Percentiles rank a stretch among this genome's conserved stretches.
These are phyloP conservation scores for Claviceps pazoutovae DNA, from an alignment of 2,329 filamentous ascomycete species.

Conservation along the genomic window DNA sequence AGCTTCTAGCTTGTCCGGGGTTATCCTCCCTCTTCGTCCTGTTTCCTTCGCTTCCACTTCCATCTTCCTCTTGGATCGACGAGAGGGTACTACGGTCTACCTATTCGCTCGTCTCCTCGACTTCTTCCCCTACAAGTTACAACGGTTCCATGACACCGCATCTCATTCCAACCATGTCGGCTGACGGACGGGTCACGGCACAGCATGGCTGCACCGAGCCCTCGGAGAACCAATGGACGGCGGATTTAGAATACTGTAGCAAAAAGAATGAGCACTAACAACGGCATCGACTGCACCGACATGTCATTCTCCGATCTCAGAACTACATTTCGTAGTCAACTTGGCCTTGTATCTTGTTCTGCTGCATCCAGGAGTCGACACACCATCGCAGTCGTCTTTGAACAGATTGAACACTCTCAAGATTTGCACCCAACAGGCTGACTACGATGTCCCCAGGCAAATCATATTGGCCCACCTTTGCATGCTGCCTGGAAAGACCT, in stretches of 20 bases:
- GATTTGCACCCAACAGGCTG: background rate
- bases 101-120: background rate
- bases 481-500: background rate
- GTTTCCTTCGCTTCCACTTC: background rate
- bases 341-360: background rate
- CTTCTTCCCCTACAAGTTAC: background rate
- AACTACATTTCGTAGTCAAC: constrained; percentile 3
- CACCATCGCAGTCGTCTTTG: constrained; percentile 1
- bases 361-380: constrained; percentile 1
- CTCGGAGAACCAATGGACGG: background rate
- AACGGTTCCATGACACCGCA: background rate
- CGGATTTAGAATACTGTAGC: background rate
- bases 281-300: too few relatives aligned
- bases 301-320: background rate
- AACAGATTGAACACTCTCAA: background rate
- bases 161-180: background rate
- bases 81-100: background rate
- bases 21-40: background rate
- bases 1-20: background rate
- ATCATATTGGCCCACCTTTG: background rate
- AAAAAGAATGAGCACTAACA: too few relatives aligned
- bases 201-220: background rate
- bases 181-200: background rate
- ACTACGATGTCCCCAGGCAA: background rate
- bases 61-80: background rate